Evolutionary conservation across 768 basidiomycete genomes (phyloP).

Genomic region (Suillus decipiens): DNA sequence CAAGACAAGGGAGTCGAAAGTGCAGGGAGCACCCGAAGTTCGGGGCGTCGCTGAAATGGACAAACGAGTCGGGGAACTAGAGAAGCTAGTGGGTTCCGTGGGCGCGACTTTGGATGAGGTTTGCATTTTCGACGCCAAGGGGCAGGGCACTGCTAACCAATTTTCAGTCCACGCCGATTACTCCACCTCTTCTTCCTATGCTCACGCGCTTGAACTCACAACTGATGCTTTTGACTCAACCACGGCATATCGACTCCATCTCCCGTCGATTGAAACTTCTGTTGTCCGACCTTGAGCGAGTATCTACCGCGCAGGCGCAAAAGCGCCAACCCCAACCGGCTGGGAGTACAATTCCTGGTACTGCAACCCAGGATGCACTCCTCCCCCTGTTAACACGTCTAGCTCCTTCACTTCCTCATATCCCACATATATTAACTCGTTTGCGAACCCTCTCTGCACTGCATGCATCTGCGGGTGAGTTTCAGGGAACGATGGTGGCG

Average conservation of each 20-base stretch:
- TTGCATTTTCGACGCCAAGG: constrained; percentile 17
- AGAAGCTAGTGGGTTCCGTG: constrained; percentile 82
- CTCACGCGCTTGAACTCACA: constrained; percentile 84
- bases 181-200: constrained; percentile 79
- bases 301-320: constrained; percentile 43
- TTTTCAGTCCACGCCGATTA: constrained; percentile 64
- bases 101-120: constrained; percentile 83
- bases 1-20: constrained; percentile 15
- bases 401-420: constrained; percentile 73
- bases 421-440: constrained; percentile 88
- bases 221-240: constrained; percentile 87
- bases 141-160: not conserved
- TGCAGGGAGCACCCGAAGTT: constrained; percentile 37
- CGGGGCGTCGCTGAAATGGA: constrained; percentile 75
- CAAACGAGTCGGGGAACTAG: constrained; percentile 79
- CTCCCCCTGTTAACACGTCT: constrained; percentile 71
- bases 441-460: constrained; percentile 81
- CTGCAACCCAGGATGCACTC: constrained; percentile 54
- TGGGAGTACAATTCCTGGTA: constrained; percentile 15
- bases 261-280: constrained; percentile 92
- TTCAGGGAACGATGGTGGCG: constrained; percentile 62
- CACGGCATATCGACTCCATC: constrained; percentile 93
- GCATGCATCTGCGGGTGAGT: constrained; percentile 80
- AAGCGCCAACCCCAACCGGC: constrained; percentile 24
- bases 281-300: constrained; percentile 88